A percentile compares a stretch with the other conserved stretches of the same genome.
These are phyloP conservation scores for Citrullus colocynthis DNA, from an alignment of 306 rosid genomes.

Conservation along the genomic window DNA sequence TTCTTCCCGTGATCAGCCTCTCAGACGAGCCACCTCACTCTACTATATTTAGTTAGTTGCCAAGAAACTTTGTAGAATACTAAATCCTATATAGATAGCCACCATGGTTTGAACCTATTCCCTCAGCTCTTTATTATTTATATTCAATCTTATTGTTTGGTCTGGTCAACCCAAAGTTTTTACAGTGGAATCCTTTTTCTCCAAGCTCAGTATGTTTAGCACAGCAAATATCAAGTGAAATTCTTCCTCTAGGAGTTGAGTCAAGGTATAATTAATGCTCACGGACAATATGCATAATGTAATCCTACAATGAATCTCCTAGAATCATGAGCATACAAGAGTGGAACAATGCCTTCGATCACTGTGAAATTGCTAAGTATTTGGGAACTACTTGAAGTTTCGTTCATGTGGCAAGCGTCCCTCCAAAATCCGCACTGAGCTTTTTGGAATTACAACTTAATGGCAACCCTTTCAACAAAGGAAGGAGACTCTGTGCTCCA, in stretches of 20 bases:
- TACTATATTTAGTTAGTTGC: neutral
- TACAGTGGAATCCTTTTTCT: neutral
- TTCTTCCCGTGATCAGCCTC: neutral
- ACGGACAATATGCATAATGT: neutral
- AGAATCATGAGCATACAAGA: neutral
- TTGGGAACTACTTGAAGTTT: neutral
- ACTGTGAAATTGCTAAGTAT: neutral
- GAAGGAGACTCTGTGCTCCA: neutral
- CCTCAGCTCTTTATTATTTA: neutral
- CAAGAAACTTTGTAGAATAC: neutral
- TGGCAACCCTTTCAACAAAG: neutral
- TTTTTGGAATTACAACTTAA: neutral
- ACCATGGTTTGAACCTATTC: neutral
- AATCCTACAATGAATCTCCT: neutral
- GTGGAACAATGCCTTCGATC: neutral
- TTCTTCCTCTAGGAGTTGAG: neutral
- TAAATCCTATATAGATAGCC: neutral
- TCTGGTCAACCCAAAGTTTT: neutral
- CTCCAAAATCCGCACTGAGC: neutral
- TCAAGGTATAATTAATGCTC: neutral
- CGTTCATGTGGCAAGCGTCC: neutral
- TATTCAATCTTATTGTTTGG: neutral
- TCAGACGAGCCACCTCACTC: neutral
- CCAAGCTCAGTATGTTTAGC: neutral
- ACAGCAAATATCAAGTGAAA: neutral